Evolutionary conservation across 78 protist genomes (phyloP).

Genomic region (Dictyostelium capitatum): DNA sequence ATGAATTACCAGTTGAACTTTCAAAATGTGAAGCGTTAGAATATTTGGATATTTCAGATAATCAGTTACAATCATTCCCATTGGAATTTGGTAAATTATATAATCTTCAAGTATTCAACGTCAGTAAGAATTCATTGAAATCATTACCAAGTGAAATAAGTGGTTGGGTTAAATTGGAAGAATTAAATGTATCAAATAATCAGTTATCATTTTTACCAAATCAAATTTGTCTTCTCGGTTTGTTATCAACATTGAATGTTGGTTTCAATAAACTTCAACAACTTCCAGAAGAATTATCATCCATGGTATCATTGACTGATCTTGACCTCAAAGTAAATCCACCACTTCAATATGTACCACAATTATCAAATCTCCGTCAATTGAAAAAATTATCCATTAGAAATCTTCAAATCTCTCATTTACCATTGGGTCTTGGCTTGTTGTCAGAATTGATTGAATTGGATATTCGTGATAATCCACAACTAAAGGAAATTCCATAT

Average conservation of each 20-base stretch:
- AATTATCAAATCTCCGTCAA: conserved; percentile 69
- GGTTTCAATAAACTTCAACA: conserved; percentile 75
- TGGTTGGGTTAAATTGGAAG: conserved; percentile 63
- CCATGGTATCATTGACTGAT: conserved; percentile 64
- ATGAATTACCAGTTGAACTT: conserved; percentile 81
- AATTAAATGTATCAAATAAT: conserved; percentile 73
- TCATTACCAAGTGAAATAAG: conserved; percentile 76
- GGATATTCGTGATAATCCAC: conserved; percentile 84
- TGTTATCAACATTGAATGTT: conserved; percentile 53
- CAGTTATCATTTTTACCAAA: conserved; percentile 75
- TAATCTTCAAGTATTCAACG: conserved; percentile 51
- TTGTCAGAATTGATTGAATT: conserved; percentile 63
- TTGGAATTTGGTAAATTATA: conserved; percentile 80
- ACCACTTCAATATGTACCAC: conserved; percentile 81
- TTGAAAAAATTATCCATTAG: conserved; percentile 71
- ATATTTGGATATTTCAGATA: conserved; percentile 79
- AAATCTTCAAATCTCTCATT: conserved; percentile 81
- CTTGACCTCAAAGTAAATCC: conserved; percentile 85
- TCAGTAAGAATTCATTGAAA: conserved; percentile 66
- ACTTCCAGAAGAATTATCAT: conserved; percentile 77
- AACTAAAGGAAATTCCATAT: conserved; percentile 78
- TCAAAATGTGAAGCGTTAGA: conserved; percentile 52
- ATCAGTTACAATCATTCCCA: conserved; percentile 79
- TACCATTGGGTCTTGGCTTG: conserved; percentile 72
- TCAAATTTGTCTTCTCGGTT: conserved; percentile 78